These are phyloP conservation scores for Schizophyllum amplum DNA, from an alignment of 1,284 basidiomycete genomes.

Conservation along the genomic window DNA sequence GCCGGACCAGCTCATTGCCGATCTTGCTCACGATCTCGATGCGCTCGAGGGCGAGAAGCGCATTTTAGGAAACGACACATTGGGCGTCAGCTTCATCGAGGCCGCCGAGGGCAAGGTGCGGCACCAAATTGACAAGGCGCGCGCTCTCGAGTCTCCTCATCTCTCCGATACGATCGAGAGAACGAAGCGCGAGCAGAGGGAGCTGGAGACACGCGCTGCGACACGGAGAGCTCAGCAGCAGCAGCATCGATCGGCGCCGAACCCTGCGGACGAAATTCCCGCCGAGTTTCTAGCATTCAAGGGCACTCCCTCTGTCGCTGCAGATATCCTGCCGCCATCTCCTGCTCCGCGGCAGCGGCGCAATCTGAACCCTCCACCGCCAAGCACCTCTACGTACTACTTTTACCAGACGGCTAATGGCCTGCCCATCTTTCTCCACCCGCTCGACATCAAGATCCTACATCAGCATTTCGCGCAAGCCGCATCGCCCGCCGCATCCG, in stretches of 20 bases:
- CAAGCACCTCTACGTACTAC: constrained; percentile 78
- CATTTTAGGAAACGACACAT: constrained; percentile 57
- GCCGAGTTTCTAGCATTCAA: constrained; percentile 45
- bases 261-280: constrained; percentile 31
- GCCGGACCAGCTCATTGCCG: constrained; percentile 70
- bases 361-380: constrained; percentile 77
- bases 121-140: constrained; percentile 72
- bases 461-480: constrained; percentile 59
- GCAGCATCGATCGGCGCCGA: constrained; percentile 23
- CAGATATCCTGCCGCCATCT: constrained; percentile 18
- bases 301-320: constrained; percentile 10
- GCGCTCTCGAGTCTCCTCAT: constrained; percentile 58
- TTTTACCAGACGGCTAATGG: constrained; percentile 96
- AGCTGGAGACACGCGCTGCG: constrained; percentile 37
- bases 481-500: constrained; percentile 20
- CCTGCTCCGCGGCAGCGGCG: constrained; percentile 45
- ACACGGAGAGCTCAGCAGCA: constrained; percentile 30
- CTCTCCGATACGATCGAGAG: constrained; percentile 53
- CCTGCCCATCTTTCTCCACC: constrained; percentile 88
- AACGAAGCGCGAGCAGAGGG: constrained; percentile 50
- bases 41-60: constrained; percentile 66
- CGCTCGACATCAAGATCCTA: constrained; percentile 92
- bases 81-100: constrained; percentile 76
- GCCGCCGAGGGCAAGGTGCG: constrained; percentile 70
- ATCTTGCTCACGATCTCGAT: constrained; percentile 70